Percentiles rank a stretch among this genome's conserved stretches.
Conservation (phyloP, 331 rosid genomes). For the Malus hybrid region DNA sequence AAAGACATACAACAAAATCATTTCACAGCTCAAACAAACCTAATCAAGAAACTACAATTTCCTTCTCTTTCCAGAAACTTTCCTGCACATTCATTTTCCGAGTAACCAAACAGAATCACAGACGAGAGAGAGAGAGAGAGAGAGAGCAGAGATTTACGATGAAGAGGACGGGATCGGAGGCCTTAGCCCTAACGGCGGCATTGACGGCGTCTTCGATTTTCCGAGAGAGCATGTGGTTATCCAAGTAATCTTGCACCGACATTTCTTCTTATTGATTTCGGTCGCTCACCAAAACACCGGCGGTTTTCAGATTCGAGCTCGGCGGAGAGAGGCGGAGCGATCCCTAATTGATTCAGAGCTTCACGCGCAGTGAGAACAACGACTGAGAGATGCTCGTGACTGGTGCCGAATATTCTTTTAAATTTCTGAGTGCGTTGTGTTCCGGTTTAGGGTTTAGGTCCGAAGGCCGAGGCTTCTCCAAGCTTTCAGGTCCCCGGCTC, state of each 20-base stretch:
- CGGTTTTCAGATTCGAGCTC: background rate
- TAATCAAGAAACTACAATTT: background rate
- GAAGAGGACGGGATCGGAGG: constrained; percentile 79
- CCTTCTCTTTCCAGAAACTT: background rate
- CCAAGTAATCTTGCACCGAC: constrained; percentile 90
- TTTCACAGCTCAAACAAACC: background rate
- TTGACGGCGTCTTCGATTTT: constrained; percentile 95
- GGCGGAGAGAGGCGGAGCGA: too few species aligned
- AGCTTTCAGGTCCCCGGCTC: too few species aligned
- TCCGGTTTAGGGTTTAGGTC: too few species aligned
- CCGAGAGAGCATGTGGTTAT: constrained; percentile 72
- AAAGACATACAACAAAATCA: background rate
- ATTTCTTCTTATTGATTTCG: constrained; percentile 20
- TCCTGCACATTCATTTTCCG: background rate
- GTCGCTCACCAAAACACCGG: background rate
- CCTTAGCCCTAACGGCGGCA: constrained; percentile 93
- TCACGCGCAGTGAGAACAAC: too few species aligned
- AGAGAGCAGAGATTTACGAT: constrained; percentile 32
- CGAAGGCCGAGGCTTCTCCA: too few species aligned
- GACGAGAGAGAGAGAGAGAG: too few species aligned
- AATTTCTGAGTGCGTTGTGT: too few species aligned
- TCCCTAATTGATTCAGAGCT: too few species aligned
- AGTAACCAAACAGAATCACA: constrained; percentile 1
- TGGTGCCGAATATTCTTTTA: too few species aligned
- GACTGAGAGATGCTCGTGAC: too few species aligned